Evolutionary conservation across 2,329 filamentous ascomycete genomes (phyloP), one percentile per base, ranked within the genome.

Genomic region (Hymenoscyphus occultus): DNA sequence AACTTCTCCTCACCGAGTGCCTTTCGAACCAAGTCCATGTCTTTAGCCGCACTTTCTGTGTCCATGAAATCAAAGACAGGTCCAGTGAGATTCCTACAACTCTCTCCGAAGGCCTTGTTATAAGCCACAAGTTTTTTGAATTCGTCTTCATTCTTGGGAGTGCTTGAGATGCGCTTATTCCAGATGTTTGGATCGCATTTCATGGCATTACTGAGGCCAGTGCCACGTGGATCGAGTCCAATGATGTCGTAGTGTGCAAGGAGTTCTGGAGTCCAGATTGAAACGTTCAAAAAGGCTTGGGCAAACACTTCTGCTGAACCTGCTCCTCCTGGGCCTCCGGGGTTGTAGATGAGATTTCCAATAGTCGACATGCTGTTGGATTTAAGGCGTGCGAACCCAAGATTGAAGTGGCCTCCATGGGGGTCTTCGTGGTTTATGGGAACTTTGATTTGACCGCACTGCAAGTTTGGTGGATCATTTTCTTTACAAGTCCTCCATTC

Each of bases 181-280:
- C 70, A 80, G 5, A 77, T 71, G 2, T 62, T 70, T 3, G 71
- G 68, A 67, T 80, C 77, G 68, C 80, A 82, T 61, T 72, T 68
- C 31, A 80, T 71, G 0, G 76, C 75, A 1, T 74, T 75, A 71
- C 80, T 81, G 57, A 76, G 60, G 2, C 78, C 79, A 32, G 79
- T 76, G 13, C 80, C 80, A 2, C 80, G 76, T 0, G 79, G 80
- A 65, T 81, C 80, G 1, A 80, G 70, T 2, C 77, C 80, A 57
- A 81, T 76, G 22, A 81, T 70, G 68, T 81, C 80, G 70, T 57
- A 57, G 12, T 57, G 56, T 12, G 56, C 31, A 7, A 57, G 56
- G 9, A 57, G 56, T 57, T 57, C 56, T 31, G 31, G 2, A 57
- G 3, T 57, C 56, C 56, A 57, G 13, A 57, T 12, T 39, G 19